These are phyloP conservation scores for Boletus hoseneyae DNA, from an alignment of 1,284 basidiomycete species.

Conservation along the genomic window DNA sequence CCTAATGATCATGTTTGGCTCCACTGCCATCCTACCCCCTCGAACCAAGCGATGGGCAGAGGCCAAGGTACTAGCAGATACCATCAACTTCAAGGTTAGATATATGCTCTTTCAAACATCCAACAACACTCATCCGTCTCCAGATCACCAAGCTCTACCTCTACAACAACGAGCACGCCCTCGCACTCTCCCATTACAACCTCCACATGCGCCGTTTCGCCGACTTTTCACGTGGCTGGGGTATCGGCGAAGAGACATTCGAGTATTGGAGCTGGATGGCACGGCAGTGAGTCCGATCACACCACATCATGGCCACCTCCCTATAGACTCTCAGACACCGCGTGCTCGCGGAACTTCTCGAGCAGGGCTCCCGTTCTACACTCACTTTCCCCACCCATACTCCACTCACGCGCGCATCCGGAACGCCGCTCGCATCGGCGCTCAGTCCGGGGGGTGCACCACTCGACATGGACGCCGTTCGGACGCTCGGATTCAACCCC, in stretches of 20 bases:
- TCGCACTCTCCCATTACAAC: conserved; percentile 78
- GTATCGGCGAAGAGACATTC: conserved; percentile 94
- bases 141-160: conserved; percentile 86
- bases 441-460: conserved; percentile 23
- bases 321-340: conserved; percentile 57
- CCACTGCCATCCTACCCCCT: conserved; percentile 81
- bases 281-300: conserved; percentile 63
- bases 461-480: conserved; percentile 50
- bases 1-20: conserved; percentile 82
- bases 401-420: conserved; percentile 38
- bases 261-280: conserved; percentile 98
- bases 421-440: conserved; percentile 20
- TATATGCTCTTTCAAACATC: not conserved
- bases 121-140: not conserved
- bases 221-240: conserved; percentile 90
- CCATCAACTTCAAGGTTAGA: conserved; percentile 79
- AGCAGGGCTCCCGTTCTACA: conserved; percentile 70
- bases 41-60: conserved; percentile 98
- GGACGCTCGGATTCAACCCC: conserved; percentile 63
- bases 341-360: conserved; percentile 83
- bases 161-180: conserved; percentile 80
- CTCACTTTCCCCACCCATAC: conserved; percentile 62
- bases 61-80: conserved; percentile 93
- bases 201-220: conserved; percentile 83
- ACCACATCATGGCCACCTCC: not conserved